Percentiles rank a stretch among this genome's conserved stretches.
Conservation (phyloP, 1,284 basidiomycete species). For the Heterobasidion occidentale region DNA sequence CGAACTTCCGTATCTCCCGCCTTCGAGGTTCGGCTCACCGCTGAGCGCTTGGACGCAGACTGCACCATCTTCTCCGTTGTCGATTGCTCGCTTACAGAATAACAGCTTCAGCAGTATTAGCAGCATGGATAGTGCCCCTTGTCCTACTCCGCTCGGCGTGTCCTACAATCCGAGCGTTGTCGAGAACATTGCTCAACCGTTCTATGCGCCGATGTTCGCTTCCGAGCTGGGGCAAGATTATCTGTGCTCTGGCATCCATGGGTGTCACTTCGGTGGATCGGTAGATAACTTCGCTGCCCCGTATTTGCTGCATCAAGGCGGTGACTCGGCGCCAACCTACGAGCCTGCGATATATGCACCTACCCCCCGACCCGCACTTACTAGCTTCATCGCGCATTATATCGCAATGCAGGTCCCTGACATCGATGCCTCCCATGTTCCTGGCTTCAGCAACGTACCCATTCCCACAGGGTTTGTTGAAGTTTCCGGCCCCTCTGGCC, state of each 20-base stretch:
- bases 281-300: neutral
- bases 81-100: no score
- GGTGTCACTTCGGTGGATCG: neutral
- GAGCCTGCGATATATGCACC: neutral
- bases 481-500: neutral
- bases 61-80: neutral
- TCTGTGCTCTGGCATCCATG: neutral
- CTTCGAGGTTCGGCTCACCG: neutral
- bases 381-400: no score
- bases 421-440: no score
- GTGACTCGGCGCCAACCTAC: neutral
- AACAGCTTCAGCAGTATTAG: no score
- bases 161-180: no score
- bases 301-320: no score
- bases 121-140: no score
- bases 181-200: neutral
- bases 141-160: no score
- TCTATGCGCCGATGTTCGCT: neutral
- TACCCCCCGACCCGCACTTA: neutral
- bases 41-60: neutral
- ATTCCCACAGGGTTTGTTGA: no score
- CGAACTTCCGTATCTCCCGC: neutral
- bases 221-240: neutral
- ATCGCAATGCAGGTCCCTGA: no score
- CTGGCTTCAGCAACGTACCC: no score